Evolutionary conservation across 192 early-diverging fungal genomes (phyloP).

Genomic region (Backusella tuberculispora): DNA sequence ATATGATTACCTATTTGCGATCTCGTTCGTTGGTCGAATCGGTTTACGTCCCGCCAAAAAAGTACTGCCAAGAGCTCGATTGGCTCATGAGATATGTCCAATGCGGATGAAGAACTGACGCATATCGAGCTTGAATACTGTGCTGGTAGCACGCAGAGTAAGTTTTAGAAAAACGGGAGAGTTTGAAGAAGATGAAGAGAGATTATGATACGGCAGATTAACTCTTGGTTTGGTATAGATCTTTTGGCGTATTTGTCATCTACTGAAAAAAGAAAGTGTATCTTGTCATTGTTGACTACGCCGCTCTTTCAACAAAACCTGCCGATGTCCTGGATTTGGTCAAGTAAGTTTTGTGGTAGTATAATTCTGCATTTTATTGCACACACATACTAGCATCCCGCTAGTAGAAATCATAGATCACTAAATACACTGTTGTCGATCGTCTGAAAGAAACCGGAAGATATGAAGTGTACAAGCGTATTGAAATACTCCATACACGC

Average conservation of each 20-base stretch:
- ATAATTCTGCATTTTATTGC: neutral
- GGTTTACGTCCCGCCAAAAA: slow-evolving; percentile 8
- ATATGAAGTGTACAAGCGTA: slow-evolving; percentile 22
- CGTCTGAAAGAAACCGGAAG: slow-evolving; percentile 9
- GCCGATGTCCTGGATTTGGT: neutral
- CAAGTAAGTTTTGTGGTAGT: slow-evolving; percentile 8
- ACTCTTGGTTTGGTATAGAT: neutral
- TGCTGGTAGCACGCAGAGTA: slow-evolving; percentile 23
- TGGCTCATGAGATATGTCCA: slow-evolving; percentile 13
- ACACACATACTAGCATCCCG: neutral
- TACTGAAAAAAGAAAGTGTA: slow-evolving; percentile 13
- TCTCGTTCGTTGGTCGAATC: slow-evolving; percentile 15
- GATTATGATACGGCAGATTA: slow-evolving; percentile 5
- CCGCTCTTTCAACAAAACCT: slow-evolving; percentile 1
- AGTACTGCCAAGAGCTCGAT: slow-evolving; percentile 17
- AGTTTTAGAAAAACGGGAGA: slow-evolving; percentile 14
- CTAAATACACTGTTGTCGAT: slow-evolving; percentile 21
- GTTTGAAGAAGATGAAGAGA: neutral
- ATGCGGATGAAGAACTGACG: slow-evolving; percentile 21
- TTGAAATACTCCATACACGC: slow-evolving; percentile 7
- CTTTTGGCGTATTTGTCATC: neutral
- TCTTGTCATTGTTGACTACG: slow-evolving; percentile 13
- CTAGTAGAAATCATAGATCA: slow-evolving; percentile 1
- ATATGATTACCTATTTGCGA: slow-evolving; percentile 22
- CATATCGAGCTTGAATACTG: slow-evolving; percentile 16